Conservation (phyloP, 306 rosid species). For the Cyclanthera cordifolia region DNA sequence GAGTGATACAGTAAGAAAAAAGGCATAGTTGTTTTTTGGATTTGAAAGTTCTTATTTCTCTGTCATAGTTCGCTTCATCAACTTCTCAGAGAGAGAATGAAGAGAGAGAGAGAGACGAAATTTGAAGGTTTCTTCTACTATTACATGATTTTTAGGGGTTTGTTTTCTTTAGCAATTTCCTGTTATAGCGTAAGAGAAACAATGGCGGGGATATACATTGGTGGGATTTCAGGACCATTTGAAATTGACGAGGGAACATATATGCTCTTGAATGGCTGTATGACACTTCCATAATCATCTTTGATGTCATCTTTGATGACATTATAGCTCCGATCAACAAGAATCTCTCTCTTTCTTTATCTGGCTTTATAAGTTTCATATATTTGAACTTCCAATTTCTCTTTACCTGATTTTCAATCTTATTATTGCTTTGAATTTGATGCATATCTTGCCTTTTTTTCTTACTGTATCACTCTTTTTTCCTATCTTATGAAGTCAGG, state of each 20-base stretch:
- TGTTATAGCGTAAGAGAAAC: not conserved
- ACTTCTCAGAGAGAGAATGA: not conserved
- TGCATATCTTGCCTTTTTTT: not conserved
- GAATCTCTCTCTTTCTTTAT: conserved; percentile 23
- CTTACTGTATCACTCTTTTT: not conserved
- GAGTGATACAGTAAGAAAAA: not conserved
- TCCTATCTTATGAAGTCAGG: not conserved
- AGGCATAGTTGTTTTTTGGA: no score
- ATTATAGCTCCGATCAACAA: conserved; percentile 96
- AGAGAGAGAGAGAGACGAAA: not conserved
- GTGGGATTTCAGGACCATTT: conserved; percentile 82
- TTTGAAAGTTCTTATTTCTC: not conserved
- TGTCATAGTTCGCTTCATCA: conserved; percentile 1
- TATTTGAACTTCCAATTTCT: not conserved
- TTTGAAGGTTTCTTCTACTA: not conserved
- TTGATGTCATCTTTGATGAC: no score
- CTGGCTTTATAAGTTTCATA: no score
- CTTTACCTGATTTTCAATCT: not conserved
- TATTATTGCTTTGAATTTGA: no score
- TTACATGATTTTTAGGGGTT: not conserved
- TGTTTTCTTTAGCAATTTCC: no score
- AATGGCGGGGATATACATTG: conserved; percentile 56
- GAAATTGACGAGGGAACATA: conserved; percentile 81
- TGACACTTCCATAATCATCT: conserved; percentile 86
- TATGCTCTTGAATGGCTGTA: conserved; percentile 88